Evolutionary conservation across 1,139 yeast species (phyloP).

Genomic region (Diutina rugosa): DNA sequence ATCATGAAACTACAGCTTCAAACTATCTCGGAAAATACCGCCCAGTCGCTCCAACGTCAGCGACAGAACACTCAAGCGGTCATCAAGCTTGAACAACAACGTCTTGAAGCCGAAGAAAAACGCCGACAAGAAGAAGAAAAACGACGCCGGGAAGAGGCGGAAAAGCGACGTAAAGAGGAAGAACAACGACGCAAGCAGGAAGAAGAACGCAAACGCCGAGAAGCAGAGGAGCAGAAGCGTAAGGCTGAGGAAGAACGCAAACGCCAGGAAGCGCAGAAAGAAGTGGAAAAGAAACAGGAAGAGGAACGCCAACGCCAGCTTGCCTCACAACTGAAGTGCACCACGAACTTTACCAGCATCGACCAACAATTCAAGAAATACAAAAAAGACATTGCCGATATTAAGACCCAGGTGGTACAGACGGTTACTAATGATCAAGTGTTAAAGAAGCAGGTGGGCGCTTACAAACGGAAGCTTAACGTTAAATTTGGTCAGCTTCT

Average conservation of each 20-base stretch:
- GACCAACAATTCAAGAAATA: slow-evolving; percentile 37
- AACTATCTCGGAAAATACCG: background rate
- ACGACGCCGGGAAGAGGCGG: slow-evolving; percentile 5
- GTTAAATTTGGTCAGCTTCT: slow-evolving; percentile 91
- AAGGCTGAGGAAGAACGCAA: slow-evolving; percentile 6
- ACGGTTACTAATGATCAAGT: slow-evolving; percentile 30
- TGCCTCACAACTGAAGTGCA: slow-evolving; percentile 5
- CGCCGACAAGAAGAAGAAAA: slow-evolving; percentile 5
- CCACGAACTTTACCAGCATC: slow-evolving; percentile 26
- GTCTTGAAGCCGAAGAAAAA: slow-evolving; percentile 7
- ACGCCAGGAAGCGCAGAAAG: slow-evolving; percentile 5
- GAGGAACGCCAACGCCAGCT: slow-evolving; percentile 2
- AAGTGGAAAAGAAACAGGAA: slow-evolving; percentile 5
- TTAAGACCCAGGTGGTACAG: slow-evolving; percentile 44
- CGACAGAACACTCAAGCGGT: background rate
- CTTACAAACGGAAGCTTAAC: slow-evolving; percentile 56
- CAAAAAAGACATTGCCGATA: slow-evolving; percentile 41
- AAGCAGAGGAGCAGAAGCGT: slow-evolving; percentile 4
- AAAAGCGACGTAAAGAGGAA: slow-evolving; percentile 1
- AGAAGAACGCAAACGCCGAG: slow-evolving; percentile 5
- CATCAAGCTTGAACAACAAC: slow-evolving; percentile 4
- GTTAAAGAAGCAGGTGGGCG: slow-evolving; percentile 28
- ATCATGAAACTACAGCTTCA: background rate
- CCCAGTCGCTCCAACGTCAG: background rate
- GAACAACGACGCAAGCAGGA: slow-evolving; percentile 8